phyloP scores from a whole-genome alignment of 2,329 filamentous ascomycete species.

The Xylariales sp. region DNA sequence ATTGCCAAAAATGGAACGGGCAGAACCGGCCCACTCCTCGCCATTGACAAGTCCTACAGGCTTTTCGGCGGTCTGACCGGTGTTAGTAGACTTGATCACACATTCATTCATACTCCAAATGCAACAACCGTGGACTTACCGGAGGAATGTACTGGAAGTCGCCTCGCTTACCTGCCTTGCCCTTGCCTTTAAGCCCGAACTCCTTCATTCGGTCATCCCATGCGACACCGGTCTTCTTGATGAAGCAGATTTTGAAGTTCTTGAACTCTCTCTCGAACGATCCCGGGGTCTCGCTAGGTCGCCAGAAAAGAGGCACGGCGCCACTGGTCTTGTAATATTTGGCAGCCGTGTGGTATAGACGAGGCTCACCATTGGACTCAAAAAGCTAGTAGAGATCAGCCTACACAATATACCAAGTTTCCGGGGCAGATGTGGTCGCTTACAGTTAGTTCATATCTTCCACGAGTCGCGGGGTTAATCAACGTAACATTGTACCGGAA shows the following conservation, averaged over 20 bases:
- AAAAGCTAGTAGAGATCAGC: slow-evolving; percentile 50
- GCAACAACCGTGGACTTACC: no score
- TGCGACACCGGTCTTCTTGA: slow-evolving; percentile 47
- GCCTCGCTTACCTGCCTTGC: slow-evolving; percentile 1
- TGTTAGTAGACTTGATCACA: no score
- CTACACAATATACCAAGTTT: neutral
- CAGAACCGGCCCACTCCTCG: no score
- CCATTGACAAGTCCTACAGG: no score
- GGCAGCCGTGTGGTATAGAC: slow-evolving; percentile 56
- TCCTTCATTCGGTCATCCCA: slow-evolving; percentile 57
- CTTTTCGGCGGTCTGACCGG: no score
- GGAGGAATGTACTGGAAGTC: slow-evolving; percentile 44
- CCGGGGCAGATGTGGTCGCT: slow-evolving; percentile 22
- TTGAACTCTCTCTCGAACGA: slow-evolving; percentile 39
- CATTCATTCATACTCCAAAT: no score
- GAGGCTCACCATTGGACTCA: slow-evolving; percentile 56
- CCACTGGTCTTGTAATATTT: slow-evolving; percentile 41
- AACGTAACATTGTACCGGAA: slow-evolving; percentile 63
- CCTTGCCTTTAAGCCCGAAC: no score
- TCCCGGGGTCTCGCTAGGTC: slow-evolving; percentile 33
- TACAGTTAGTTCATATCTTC: slow-evolving; percentile 58
- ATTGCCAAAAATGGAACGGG: no score
- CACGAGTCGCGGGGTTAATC: slow-evolving; percentile 48
- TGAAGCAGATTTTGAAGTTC: slow-evolving; percentile 54
- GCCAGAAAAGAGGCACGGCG: slow-evolving; percentile 29